Conservation (phyloP, 1,139 yeast species). For the Lodderomyces pseudojiufengensis region DNA sequence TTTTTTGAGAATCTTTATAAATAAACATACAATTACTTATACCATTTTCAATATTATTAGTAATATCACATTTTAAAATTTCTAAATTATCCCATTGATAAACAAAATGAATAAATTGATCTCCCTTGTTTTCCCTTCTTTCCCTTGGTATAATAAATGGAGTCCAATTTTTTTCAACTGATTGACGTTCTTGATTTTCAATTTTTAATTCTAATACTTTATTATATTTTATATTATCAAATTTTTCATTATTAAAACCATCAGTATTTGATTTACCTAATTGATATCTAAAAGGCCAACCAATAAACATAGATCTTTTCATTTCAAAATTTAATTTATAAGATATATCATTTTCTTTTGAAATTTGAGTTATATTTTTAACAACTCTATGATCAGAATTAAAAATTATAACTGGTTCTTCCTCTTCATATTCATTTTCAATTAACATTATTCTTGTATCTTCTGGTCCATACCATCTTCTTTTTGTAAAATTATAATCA, state of each 20-base stretch:
- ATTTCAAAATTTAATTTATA: conserved; percentile 13
- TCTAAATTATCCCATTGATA: conserved; percentile 39
- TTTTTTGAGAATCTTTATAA: conserved; percentile 18
- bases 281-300: conserved; percentile 32
- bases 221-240: conserved; percentile 20
- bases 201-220: conserved; percentile 25
- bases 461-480: conserved; percentile 41
- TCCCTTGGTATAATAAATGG: conserved; percentile 30
- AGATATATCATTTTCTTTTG: background rate
- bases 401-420: conserved; percentile 31
- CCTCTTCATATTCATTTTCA: conserved; percentile 27
- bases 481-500: conserved; percentile 14
- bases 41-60: conserved; percentile 16
- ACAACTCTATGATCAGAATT: conserved; percentile 22
- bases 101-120: conserved; percentile 28
- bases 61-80: conserved; percentile 31
- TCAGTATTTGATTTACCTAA: conserved; percentile 27
- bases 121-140: conserved; percentile 18
- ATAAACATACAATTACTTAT: conserved; percentile 28
- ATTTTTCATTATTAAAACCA: conserved; percentile 13
- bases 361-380: conserved; percentile 2
- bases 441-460: conserved; percentile 43
- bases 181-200: conserved; percentile 13
- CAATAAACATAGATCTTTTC: conserved; percentile 26
- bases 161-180: conserved; percentile 42